Base-by-base conservation (phyloP, 2,329 filamentous ascomycete genomes). In the Spiromastix sp. region DNA sequence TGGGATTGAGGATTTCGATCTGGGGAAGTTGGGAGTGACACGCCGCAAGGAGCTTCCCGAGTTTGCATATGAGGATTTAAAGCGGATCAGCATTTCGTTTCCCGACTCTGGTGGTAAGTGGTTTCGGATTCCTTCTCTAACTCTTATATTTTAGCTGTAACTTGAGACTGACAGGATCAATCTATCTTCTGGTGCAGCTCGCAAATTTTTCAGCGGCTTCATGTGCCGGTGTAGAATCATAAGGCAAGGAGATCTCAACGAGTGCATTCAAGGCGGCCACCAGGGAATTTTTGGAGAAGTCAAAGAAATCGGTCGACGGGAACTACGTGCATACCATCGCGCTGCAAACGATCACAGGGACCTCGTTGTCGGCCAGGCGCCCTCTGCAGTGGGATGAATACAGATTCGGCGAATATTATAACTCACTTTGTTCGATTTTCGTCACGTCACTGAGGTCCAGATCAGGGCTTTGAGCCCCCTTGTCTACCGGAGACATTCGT, bases 211-310 rank as follows among this genome's bases (percentile, higher is more conserved):
- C 32, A 25, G 22, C 10, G 32, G 32, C 4, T 34, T 22, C 11
- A 34, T 19, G 9, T 34, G 32, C 16, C 15, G 12, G n/a, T 34
- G 32, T 25, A 34, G 28, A 19, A 19, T 12, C n/a, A 16, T 26
- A 16, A 34, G 22, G 5, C 28, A 17, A 17, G 21, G 32, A n/a
- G 21, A 27, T 19, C 13, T 34, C 5, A 26, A 34, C 13, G 22
- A 26, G 19, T 34, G 32, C 13, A 34, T 34, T 17, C n/a, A 21
- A 5, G 13, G 13, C n/a, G 20, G 21, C 13, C 32, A 34, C 15
- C 32, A 34, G 20, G 32, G 32, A 9, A 26, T 34, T 13, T 27
- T 34, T 4, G 32, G 32, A 13, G 32, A 34, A 26, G 32, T 34
- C 10, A 27, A 12, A 34, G 32, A 21, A 2, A 18, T 34, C 6